Percentiles rank a stretch among this genome's conserved stretches.
Evolutionary conservation across 805 yeast genomes (phyloP).

Genomic region (Teunomyces barrocoloradensis): DNA sequence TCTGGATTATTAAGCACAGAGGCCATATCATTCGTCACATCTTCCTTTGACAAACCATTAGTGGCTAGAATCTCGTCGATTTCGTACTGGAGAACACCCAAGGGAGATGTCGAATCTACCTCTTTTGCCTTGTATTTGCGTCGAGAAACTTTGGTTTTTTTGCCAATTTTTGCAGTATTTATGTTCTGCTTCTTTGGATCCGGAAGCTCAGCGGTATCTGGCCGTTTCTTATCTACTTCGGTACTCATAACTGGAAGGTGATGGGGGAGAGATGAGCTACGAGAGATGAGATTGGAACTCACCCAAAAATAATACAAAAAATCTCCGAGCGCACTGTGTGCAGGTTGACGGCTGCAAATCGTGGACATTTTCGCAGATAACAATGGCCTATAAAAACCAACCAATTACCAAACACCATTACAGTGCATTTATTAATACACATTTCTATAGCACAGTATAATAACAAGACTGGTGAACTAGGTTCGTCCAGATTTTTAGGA

Average conservation of each 20-base stretch:
- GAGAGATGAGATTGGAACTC: background rate
- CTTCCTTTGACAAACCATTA: constrained; percentile 40
- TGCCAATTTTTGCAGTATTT: constrained; percentile 6
- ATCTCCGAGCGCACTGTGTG: background rate
- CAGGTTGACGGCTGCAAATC: background rate
- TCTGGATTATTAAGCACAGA: constrained; percentile 59
- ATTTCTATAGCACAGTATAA: background rate
- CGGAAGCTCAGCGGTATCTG: constrained; percentile 5
- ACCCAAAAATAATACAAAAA: background rate
- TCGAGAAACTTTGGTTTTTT: constrained; percentile 24
- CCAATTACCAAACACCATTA: background rate
- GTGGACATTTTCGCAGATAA: background rate
- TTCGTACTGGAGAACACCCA: constrained; percentile 76
- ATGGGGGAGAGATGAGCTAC: background rate
- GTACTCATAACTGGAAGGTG: constrained; percentile 3
- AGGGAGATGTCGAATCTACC: constrained; percentile 73
- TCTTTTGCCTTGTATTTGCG: constrained; percentile 61
- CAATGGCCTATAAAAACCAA: background rate
- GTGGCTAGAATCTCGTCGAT: constrained; percentile 55
- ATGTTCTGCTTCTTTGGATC: constrained; percentile 6
- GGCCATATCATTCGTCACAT: constrained; percentile 63
- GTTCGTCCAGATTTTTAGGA: too few species aligned
- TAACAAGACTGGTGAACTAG: too few species aligned
- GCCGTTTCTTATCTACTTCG: constrained; percentile 11
- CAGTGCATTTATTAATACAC: too few species aligned